Conservation (phyloP, 1,284 basidiomycete genomes). For the Takashimella koratensis region DNA sequence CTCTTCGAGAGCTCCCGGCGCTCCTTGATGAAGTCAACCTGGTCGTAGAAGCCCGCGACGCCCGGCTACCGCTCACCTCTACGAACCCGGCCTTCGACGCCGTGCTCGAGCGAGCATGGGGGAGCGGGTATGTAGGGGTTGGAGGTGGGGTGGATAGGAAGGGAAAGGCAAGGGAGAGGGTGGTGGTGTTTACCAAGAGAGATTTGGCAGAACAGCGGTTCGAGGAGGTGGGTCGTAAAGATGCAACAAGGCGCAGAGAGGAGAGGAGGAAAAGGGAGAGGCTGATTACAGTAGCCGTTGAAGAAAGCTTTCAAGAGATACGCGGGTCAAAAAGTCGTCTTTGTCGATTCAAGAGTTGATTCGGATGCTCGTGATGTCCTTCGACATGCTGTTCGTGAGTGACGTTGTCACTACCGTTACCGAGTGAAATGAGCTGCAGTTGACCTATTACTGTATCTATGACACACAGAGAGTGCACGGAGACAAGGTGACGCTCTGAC, state of each 20-base stretch:
- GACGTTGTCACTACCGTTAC: no score
- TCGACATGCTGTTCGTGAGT: slow-evolving; percentile 48
- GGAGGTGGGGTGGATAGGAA: slow-evolving; percentile 31
- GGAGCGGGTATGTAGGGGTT: slow-evolving; percentile 30
- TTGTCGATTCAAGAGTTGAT: slow-evolving; percentile 53
- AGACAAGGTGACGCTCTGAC: slow-evolving; percentile 28
- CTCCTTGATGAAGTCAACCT: slow-evolving; percentile 79
- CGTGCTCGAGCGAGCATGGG: slow-evolving; percentile 41
- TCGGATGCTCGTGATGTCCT: slow-evolving; percentile 52
- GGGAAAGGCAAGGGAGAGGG: slow-evolving; percentile 58
- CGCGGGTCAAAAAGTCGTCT: slow-evolving; percentile 52
- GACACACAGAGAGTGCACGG: not conserved
- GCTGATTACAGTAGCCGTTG: slow-evolving; percentile 44
- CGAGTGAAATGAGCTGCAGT: no score
- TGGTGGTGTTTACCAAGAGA: slow-evolving; percentile 89
- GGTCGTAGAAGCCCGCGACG: slow-evolving; percentile 90
- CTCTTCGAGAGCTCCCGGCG: slow-evolving; percentile 69
- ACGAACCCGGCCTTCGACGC: slow-evolving; percentile 87
- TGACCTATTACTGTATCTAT: no score
- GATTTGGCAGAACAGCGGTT: slow-evolving; percentile 85
- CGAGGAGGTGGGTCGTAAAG: slow-evolving; percentile 67
- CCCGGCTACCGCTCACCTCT: slow-evolving; percentile 85
- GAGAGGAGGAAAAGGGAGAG: not conserved
- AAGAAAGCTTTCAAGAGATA: slow-evolving; percentile 49
- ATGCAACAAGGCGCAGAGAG: not conserved